Conservation (phyloP, 768 basidiomycete genomes). For the Suillus bovinus region DNA sequence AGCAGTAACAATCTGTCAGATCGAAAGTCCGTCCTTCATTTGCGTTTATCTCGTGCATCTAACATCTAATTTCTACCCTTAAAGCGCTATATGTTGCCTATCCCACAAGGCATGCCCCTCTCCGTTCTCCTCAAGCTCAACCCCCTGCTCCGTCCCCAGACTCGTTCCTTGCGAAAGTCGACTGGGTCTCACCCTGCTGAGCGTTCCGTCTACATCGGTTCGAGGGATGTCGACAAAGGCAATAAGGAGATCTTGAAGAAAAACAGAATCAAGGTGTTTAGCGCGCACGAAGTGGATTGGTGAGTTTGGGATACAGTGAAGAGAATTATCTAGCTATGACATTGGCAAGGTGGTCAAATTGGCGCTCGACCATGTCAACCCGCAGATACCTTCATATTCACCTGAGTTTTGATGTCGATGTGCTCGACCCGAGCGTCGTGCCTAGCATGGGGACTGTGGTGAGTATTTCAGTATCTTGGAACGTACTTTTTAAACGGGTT, state of each 20-base stretch:
- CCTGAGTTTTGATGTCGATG: slow-evolving; percentile 95
- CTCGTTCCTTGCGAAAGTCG: slow-evolving; percentile 33
- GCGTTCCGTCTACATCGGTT: slow-evolving; percentile 87
- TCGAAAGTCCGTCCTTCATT: no score
- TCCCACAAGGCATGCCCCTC: slow-evolving; percentile 79
- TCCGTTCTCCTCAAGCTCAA: slow-evolving; percentile 60
- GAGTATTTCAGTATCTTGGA: slow-evolving; percentile 20
- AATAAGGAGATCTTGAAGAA: no score
- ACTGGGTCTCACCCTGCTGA: slow-evolving; percentile 37
- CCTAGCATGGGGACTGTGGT: slow-evolving; percentile 87
- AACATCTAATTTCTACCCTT: no score
- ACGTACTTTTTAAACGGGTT: neutral
- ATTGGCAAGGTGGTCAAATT: slow-evolving; percentile 95
- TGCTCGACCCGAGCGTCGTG: slow-evolving; percentile 71
- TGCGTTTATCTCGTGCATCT: no score
- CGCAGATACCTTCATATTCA: slow-evolving; percentile 86
- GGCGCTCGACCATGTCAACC: slow-evolving; percentile 94
- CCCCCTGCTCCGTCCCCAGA: slow-evolving; percentile 20
- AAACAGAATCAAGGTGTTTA: slow-evolving; percentile 60
- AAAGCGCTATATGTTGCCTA: no score
- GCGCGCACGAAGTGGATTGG: slow-evolving; percentile 86
- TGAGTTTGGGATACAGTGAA: slow-evolving; percentile 55
- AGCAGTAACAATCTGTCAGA: no score
- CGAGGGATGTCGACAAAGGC: slow-evolving; percentile 81
- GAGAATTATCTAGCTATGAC: slow-evolving; percentile 64